phyloP scores from a whole-genome alignment of 73 alveolate genomes.

The Urostyla sp. region DNA sequence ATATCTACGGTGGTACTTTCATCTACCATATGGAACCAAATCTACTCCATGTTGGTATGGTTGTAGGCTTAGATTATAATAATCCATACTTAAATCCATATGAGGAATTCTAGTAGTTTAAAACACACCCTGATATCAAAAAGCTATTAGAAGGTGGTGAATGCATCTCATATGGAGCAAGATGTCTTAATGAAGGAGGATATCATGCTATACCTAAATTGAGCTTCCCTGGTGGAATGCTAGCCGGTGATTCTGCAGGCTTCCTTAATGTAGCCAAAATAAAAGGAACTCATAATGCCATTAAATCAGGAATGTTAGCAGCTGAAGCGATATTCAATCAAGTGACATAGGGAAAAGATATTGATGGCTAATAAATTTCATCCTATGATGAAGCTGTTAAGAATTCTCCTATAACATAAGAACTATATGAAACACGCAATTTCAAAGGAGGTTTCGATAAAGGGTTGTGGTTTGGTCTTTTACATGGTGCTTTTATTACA shows the following conservation, averaged over 20 bases:
- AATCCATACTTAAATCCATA: conserved; percentile 93
- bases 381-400: conserved; percentile 39
- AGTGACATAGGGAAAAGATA: conserved; percentile 48
- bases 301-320: conserved; percentile 93
- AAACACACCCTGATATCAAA: conserved; percentile 82
- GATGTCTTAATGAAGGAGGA: conserved; percentile 95
- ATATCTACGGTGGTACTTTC: conserved; percentile 94
- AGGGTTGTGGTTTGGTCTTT: conserved; percentile 75
- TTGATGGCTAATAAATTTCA: conserved; percentile 67
- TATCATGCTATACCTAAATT: conserved; percentile 92
- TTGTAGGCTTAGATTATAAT: conserved; percentile 93
- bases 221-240: conserved; percentile 97
- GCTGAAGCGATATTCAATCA: conserved; percentile 80
- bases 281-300: conserved; percentile 94
- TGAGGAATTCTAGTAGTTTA: conserved; percentile 85
- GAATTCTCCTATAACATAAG: conserved; percentile 68
- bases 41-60: conserved; percentile 86
- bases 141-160: conserved; percentile 78
- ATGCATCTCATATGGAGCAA: conserved; percentile 96
- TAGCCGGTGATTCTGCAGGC: conserved; percentile 95
- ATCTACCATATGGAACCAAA: conserved; percentile 90
- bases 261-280: conserved; percentile 94
- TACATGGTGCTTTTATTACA: conserved; percentile 71
- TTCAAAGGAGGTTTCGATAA: conserved; percentile 77
- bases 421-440: conserved; percentile 74